Conservation (phyloP, 495 filamentous ascomycete genomes). For the Poronia punctata region DNA sequence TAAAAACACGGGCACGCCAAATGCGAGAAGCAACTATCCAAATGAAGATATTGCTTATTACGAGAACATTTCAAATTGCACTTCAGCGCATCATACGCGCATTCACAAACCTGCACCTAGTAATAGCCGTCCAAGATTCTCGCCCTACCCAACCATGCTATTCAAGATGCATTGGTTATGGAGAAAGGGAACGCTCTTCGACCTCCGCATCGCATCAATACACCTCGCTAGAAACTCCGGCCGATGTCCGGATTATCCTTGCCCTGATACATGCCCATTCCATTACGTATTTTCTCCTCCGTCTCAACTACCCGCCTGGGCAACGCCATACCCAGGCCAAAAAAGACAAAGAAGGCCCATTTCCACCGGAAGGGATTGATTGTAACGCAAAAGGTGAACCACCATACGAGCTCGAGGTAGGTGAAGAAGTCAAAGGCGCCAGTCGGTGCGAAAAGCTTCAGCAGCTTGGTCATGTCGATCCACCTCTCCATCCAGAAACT, state of each 20-base stretch:
- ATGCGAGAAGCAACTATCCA: no score
- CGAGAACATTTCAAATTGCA: no score
- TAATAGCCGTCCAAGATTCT: no score
- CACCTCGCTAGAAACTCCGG: conserved; percentile 53
- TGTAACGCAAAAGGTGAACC: conserved; percentile 70
- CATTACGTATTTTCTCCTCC: conserved; percentile 53
- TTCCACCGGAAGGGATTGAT: conserved; percentile 86
- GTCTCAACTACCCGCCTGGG: conserved; percentile 57
- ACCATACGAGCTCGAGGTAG: conserved; percentile 75
- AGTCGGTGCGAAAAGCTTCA: conserved; percentile 63
- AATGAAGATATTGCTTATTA: no score
- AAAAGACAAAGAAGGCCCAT: conserved; percentile 71
- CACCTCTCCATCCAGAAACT: conserved; percentile 73
- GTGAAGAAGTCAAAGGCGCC: conserved; percentile 83
- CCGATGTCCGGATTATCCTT: conserved; percentile 22
- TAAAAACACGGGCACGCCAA: not conserved
- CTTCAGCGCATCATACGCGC: no score
- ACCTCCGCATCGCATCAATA: conserved; percentile 40
- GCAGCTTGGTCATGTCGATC: conserved; percentile 74
- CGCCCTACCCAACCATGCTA: no score
- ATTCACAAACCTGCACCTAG: no score
- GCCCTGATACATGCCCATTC: conserved; percentile 26
- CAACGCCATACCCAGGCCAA: conserved; percentile 60
- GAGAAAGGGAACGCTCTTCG: no score
- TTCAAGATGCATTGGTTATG: no score